phyloP scores from a whole-genome alignment of 768 basidiomycete genomes.

The Amanita inopinata region DNA sequence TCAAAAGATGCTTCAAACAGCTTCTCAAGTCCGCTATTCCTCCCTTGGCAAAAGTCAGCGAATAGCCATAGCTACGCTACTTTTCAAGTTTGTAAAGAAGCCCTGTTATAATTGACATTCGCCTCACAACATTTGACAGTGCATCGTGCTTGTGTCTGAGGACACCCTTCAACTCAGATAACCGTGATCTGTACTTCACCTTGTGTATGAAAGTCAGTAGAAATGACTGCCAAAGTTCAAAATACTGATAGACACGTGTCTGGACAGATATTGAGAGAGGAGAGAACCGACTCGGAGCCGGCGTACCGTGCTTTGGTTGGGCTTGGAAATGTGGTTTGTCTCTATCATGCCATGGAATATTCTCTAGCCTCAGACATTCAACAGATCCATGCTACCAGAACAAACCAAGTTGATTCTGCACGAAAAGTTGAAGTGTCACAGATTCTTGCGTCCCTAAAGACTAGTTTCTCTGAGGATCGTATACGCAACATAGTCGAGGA shows the following conservation, averaged over 20 bases:
- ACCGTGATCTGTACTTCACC: constrained; percentile 32
- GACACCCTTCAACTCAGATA: constrained; percentile 26
- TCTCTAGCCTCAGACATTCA: constrained; percentile 7
- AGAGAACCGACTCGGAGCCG: constrained; percentile 55
- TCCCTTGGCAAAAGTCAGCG: constrained; percentile 61
- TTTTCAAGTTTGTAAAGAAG: constrained; percentile 69
- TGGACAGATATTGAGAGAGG: constrained; percentile 35
- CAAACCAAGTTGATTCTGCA: constrained; percentile 25
- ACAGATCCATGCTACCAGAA: constrained; percentile 42
- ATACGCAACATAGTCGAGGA: constrained; percentile 41
- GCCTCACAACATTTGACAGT: constrained; percentile 26
- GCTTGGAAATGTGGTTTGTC: constrained; percentile 60
- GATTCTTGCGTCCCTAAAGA: constrained; percentile 28
- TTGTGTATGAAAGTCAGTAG: constrained; percentile 38
- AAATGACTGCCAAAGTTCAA: background rate
- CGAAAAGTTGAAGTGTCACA: constrained; percentile 33
- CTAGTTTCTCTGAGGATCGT: constrained; percentile 47
- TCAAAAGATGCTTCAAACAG: constrained; percentile 43
- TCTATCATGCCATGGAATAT: background rate
- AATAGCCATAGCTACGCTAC: constrained; percentile 68
- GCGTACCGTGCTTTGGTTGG: constrained; percentile 64
- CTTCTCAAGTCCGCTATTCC: constrained; percentile 42
- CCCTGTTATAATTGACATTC: constrained; percentile 4
- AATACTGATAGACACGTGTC: background rate
- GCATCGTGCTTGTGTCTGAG: constrained; percentile 51